These are phyloP conservation scores for Pulveroboletus sp. DNA, from an alignment of 768 basidiomycete genomes.

Conservation along the genomic window DNA sequence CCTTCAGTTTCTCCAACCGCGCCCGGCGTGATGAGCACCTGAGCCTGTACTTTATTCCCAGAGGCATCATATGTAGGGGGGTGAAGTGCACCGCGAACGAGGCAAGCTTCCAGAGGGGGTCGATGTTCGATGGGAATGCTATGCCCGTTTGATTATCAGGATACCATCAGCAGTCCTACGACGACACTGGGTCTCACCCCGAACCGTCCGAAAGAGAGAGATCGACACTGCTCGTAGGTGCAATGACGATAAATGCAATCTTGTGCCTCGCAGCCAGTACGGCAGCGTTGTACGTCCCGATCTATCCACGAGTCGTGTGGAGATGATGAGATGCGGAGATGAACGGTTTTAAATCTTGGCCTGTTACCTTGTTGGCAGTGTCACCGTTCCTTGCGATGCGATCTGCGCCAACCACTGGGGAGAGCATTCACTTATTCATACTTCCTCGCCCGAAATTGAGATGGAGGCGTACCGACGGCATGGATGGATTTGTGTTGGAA, in stretches of 20 bases:
- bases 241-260: conserved; percentile 91
- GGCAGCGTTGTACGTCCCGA: conserved; percentile 96
- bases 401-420: conserved; percentile 79
- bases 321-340: neutral
- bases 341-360: neutral
- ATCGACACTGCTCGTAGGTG: conserved; percentile 91
- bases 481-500: conserved; percentile 86
- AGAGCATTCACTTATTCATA: neutral
- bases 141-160: neutral
- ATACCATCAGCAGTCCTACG: neutral
- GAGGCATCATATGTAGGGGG: conserved; percentile 39
- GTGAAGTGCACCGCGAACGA: conserved; percentile 80
- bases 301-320: conserved; percentile 32
- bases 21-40: conserved; percentile 81
- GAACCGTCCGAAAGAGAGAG: conserved; percentile 71
- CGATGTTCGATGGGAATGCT: conserved; percentile 94
- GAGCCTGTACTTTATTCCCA: conserved; percentile 59
- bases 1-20: conserved; percentile 35
- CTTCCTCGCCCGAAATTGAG: neutral
- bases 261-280: conserved; percentile 84
- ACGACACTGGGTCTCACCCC: conserved; percentile 33
- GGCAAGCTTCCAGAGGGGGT: conserved; percentile 82
- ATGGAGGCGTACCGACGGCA: conserved; percentile 60
- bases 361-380: conserved; percentile 93
- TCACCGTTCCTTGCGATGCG: conserved; percentile 91